phyloP scores from a whole-genome alignment of 2,329 filamentous ascomycete genomes.

The Xylariales sp. region DNA sequence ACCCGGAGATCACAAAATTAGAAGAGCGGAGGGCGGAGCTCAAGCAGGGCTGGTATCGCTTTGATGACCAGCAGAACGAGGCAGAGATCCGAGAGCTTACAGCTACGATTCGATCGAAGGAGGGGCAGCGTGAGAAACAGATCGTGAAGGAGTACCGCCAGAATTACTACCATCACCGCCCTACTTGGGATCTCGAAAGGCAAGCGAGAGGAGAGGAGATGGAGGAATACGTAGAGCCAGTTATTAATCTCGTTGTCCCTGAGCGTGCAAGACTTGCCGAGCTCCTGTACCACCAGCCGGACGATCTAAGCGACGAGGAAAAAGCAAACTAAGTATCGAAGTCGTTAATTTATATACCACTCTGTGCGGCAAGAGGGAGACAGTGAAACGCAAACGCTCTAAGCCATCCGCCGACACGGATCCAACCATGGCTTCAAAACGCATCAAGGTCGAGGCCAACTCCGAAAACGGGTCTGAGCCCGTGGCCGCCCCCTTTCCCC shows the following conservation, averaged over 20 bases:
- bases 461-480: slow-evolving; percentile 6
- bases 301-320: slow-evolving; percentile 8
- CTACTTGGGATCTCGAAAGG: slow-evolving; percentile 22
- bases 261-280: slow-evolving; percentile 12
- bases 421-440: no score
- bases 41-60: slow-evolving; percentile 19
- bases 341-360: slow-evolving; percentile 9
- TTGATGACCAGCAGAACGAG: slow-evolving; percentile 16
- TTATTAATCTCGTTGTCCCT: slow-evolving; percentile 11
- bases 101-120: slow-evolving; percentile 16
- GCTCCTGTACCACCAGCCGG: slow-evolving; percentile 10
- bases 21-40: slow-evolving; percentile 15
- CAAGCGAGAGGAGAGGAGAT: slow-evolving; percentile 13
- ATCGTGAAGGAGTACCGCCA: slow-evolving; percentile 18
- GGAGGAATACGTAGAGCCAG: slow-evolving; percentile 12
- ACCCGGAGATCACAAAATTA: slow-evolving; percentile 20
- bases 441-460: background rate
- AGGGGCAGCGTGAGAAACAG: slow-evolving; percentile 10
- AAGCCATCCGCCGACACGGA: no score
- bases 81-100: slow-evolving; percentile 18
- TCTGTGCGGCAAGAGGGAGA: slow-evolving; percentile 10
- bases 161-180: slow-evolving; percentile 22
- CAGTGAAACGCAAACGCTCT: slow-evolving; percentile 5
- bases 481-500: slow-evolving; percentile 10
- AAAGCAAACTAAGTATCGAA: slow-evolving; percentile 8